Evolutionary conservation across 345 rosid species (phyloP).

Genomic region (Bruguiera gymnorhiza): DNA sequence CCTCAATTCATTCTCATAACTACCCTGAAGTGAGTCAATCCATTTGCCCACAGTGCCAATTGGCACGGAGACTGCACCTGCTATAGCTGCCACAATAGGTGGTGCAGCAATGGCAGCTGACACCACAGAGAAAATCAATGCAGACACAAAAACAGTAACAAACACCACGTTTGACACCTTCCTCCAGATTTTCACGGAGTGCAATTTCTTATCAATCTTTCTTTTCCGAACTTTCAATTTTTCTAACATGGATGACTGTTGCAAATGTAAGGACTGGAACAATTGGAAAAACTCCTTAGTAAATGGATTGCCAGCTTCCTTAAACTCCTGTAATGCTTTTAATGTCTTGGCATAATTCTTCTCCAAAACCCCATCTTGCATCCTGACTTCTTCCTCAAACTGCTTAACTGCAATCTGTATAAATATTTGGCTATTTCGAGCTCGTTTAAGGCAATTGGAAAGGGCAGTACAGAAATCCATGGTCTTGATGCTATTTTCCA

Average conservation of each 20-base stretch:
- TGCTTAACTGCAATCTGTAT: constrained; percentile 58
- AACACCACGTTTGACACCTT: constrained; percentile 71
- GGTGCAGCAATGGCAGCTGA: constrained; percentile 89
- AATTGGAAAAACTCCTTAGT: constrained; percentile 53
- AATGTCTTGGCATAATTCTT: constrained; percentile 55
- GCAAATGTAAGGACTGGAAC: constrained; percentile 46
- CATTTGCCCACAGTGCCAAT: constrained; percentile 74
- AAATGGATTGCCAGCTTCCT: constrained; percentile 67
- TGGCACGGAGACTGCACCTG: constrained; percentile 66
- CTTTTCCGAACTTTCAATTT: constrained; percentile 45
- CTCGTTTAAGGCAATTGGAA: constrained; percentile 60
- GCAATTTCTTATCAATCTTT: constrained; percentile 65
- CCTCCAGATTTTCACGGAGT: constrained; percentile 63
- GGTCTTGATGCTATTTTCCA: constrained; percentile 57
- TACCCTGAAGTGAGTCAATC: constrained; percentile 62
- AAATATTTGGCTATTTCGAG: constrained; percentile 60
- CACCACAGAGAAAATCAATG: constrained; percentile 74
- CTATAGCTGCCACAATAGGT: constrained; percentile 60
- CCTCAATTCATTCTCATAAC: constrained; percentile 52
- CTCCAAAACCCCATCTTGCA: constrained; percentile 32
- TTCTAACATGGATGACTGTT: constrained; percentile 51
- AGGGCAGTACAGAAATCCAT: constrained; percentile 76
- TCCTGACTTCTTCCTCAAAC: constrained; percentile 49
- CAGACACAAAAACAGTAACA: constrained; percentile 63
- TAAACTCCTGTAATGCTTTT: constrained; percentile 60